Evolutionary conservation across 2,329 filamentous ascomycete species (phyloP), one percentile per base, ranked within the genome.

Genomic region (Arachnomyces sp.): DNA sequence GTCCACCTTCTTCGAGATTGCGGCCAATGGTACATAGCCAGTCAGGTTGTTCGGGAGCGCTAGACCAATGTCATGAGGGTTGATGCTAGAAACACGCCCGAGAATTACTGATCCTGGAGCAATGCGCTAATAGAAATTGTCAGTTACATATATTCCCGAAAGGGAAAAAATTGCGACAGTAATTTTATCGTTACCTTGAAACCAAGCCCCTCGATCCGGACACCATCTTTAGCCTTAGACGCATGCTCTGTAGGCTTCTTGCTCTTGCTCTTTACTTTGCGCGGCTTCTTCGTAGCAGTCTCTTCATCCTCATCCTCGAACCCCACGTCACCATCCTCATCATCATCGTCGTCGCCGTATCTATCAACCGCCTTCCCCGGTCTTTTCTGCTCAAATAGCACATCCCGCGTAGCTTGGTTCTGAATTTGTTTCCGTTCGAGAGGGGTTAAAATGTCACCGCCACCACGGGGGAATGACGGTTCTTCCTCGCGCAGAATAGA

Each of bases 381-480:
- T 35, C 76, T 77, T 50, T 82, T 75, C 53, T 93, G 82, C 64
- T 96, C 92, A 58, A 90, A 92, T 30, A 93, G 70, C 31, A 89
- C 92, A 70, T 98, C 92, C 53, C 83, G 81, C 57, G 84, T 92
- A 34, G 92, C 92, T 64, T 96, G 84, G 43, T 93, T 82, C 55
- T 92, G 83, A 47, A 98, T 96, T 64, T 96, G 87, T 67, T 94
- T 95, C 59, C 93, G 84, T 62, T 98, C 92, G 38, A 98, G 71
- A 14, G 92, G 89, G 2, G 92, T 95, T 58, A 98, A 69, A 38
- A 94, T 74, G 57, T 86, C 93, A 39, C 80, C 90, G 32, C 92
- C 93, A 41, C 92, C 92, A 72, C 92, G 79, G 50, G 92, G 90
- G 55, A 98, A 98, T 33, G 90, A 73, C 28, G 81, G 81, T 58